Percentiles rank a stretch among this genome's conserved stretches.
These are phyloP conservation scores for Yarrowia divulgata DNA, from an alignment of 805 yeast species.

Conservation along the genomic window DNA sequence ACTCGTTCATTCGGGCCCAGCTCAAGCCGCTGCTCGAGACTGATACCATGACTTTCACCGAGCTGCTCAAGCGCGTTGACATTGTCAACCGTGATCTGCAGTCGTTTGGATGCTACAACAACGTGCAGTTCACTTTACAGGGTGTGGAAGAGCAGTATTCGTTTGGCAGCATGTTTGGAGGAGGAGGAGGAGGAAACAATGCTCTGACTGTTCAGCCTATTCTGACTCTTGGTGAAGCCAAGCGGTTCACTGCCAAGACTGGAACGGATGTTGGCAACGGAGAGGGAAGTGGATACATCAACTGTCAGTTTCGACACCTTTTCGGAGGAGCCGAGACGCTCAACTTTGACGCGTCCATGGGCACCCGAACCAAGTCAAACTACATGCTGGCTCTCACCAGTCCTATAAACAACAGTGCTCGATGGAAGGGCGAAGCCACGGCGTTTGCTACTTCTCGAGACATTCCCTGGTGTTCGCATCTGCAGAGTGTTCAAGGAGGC, in stretches of 20 bases:
- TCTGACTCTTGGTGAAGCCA: constrained; percentile 48
- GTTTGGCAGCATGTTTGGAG: constrained; percentile 13
- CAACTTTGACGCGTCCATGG: constrained; percentile 62
- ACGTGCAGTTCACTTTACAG: constrained; percentile 8
- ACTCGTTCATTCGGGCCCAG: constrained; percentile 22
- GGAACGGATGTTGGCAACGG: constrained; percentile 97
- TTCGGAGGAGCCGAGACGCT: constrained; percentile 75
- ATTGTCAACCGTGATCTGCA: constrained; percentile 4
- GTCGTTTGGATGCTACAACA: constrained; percentile 21
- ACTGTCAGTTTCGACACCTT: constrained; percentile 67
- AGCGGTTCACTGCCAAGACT: constrained; percentile 80
- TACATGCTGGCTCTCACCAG: constrained; percentile 60
- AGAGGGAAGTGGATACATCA: constrained; percentile 93
- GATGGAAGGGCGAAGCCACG: constrained; percentile 62
- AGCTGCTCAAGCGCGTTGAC: constrained; percentile 11
- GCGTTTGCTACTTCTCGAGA: constrained; percentile 60
- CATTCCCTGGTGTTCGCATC: constrained; percentile 61
- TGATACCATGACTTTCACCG: constrained; percentile 12
- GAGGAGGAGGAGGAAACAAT: background rate
- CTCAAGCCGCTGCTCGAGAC: constrained; percentile 30
- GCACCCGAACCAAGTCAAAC: constrained; percentile 66
- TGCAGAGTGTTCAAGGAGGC: constrained; percentile 59
- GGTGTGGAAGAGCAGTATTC: constrained; percentile 6
- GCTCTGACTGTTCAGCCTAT: constrained; percentile 14
- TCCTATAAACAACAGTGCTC: constrained; percentile 58